A percentile compares a stretch with the other conserved stretches of the same genome.
Conservation (phyloP, 2,329 filamentous ascomycete species). For the Colletotrichum gigasporum region DNA sequence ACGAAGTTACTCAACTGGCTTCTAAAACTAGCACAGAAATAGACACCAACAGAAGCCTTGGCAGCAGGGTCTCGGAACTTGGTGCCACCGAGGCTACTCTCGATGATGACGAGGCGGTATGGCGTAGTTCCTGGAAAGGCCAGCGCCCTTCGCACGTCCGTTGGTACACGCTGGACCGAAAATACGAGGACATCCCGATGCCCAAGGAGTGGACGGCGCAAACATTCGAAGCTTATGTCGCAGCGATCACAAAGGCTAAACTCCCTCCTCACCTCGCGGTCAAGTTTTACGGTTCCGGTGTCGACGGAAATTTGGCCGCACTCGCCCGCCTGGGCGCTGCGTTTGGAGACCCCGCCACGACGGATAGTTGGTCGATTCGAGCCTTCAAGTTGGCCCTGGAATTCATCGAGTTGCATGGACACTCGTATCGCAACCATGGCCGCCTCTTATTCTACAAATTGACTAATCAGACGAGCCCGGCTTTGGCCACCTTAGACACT, state of each 20-base stretch:
- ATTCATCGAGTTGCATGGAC: conserved; percentile 46
- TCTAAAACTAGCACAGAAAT: not conserved
- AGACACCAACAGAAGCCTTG: not conserved
- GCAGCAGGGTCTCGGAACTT: not conserved
- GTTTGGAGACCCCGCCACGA: conserved; percentile 48
- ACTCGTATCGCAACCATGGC: conserved; percentile 37
- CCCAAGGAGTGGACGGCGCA: conserved; percentile 52
- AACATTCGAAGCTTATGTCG: conserved; percentile 53
- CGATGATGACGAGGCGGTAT: not conserved
- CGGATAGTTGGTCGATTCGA: conserved; percentile 45
- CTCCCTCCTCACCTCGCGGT: conserved; percentile 44
- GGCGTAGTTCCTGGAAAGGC: not conserved
- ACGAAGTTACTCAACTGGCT: conserved; percentile 16
- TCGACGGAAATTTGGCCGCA: conserved; percentile 48
- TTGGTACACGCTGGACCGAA: not conserved
- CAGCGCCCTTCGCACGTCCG: conserved; percentile 7
- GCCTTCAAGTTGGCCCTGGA: conserved; percentile 55
- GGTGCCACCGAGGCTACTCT: not conserved
- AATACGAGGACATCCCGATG: conserved; percentile 49
- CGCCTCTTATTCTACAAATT: conserved; percentile 47
- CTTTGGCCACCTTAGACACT: too few species aligned
- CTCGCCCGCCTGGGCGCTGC: conserved; percentile 48
- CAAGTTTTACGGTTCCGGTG: conserved; percentile 44
- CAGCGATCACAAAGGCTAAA: conserved; percentile 48
- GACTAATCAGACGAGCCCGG: conserved; percentile 47